Percentiles rank a stretch among this genome's conserved stretches.
Evolutionary conservation across 352 stramenopile genomes (phyloP).

Genomic region (Pythium monospermum): DNA sequence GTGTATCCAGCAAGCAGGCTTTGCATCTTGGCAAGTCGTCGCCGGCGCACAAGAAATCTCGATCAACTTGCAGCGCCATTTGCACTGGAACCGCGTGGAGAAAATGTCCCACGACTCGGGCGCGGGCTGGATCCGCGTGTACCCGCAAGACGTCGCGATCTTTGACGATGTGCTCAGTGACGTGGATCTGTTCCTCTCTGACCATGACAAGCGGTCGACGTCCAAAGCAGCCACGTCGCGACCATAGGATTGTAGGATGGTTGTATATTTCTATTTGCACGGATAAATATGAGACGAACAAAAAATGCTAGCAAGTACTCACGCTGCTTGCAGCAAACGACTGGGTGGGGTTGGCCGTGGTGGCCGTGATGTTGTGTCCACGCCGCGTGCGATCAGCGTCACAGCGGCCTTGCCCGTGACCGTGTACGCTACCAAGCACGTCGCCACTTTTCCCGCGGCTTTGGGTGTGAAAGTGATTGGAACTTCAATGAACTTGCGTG

Average conservation of each 20-base stretch:
- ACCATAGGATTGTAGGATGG: no score
- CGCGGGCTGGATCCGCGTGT: conserved; percentile 81
- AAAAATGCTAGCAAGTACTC: no score
- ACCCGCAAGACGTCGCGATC: conserved; percentile 66
- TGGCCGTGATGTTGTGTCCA: conserved; percentile 11
- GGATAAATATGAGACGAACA: no score
- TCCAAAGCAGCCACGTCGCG: conserved; percentile 17
- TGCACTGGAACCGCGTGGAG: conserved; percentile 85
- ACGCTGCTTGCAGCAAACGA: no score
- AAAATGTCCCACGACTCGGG: conserved; percentile 88
- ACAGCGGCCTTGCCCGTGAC: conserved; percentile 75
- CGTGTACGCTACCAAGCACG: conserved; percentile 77
- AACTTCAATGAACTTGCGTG: conserved; percentile 83
- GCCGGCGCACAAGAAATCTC: conserved; percentile 82
- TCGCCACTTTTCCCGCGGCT: conserved; percentile 73
- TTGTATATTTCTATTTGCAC: no score
- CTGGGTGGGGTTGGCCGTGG: background rate
- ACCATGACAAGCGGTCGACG: conserved; percentile 41
- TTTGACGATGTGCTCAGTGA: conserved; percentile 74
- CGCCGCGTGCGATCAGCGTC: conserved; percentile 68
- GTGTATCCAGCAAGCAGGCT: conserved; percentile 79
- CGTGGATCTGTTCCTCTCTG: conserved; percentile 62
- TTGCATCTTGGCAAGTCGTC: conserved; percentile 81
- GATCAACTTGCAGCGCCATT: conserved; percentile 83
- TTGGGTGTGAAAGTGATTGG: conserved; percentile 72